A percentile compares a stretch with the other conserved stretches of the same genome.
Conservation (phyloP, 208 protist genomes). For the Tritrichomonas foetus region DNA sequence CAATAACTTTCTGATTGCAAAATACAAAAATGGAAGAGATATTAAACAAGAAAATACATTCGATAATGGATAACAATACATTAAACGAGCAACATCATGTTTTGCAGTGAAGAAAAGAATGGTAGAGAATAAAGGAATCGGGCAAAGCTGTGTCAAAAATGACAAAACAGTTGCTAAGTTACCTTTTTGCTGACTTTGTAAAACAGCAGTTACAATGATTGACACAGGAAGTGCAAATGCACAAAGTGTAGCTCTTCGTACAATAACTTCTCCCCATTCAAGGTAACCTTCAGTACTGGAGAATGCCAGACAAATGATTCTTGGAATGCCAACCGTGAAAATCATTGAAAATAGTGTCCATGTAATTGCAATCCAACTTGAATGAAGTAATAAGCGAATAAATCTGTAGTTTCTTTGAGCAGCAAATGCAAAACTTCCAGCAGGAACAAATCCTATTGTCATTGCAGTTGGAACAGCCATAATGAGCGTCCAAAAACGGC, state of each 20-base stretch:
- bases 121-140: neutral
- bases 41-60: no score
- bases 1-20: no score
- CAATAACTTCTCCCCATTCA: no score
- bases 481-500: neutral
- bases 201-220: no score
- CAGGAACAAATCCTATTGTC: neutral
- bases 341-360: neutral
- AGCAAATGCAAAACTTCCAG: neutral
- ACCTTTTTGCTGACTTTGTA: neutral
- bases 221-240: no score
- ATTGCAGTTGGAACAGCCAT: neutral
- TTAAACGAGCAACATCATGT: neutral
- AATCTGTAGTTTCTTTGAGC: neutral
- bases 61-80: neutral
- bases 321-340: neutral
- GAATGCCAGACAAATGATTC: neutral
- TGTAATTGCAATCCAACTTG: neutral
- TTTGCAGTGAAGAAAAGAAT: neutral
- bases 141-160: neutral
- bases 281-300: neutral
- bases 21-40: no score
- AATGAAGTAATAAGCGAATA: neutral
- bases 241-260: no score
- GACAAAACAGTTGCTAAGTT: neutral